Evolutionary conservation across 176 grass and related monocot genomes (phyloP), one percentile per base, ranked within the genome.

Genomic region (Rhipidocladum racemiflorum): DNA sequence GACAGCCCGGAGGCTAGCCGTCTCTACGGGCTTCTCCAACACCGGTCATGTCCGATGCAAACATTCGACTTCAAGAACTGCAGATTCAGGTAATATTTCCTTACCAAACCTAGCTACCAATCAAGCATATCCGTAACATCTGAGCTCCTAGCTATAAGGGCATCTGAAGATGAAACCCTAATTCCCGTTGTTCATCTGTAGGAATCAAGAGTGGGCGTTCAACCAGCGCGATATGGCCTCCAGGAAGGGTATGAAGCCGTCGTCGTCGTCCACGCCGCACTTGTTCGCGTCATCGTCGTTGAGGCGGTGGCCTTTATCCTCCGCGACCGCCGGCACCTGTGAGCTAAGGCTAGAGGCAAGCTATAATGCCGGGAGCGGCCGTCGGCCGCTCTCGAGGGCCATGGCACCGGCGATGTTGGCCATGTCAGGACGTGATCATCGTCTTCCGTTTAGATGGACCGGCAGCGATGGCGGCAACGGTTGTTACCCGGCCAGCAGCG

Each of bases 201-300:
- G 96, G 77, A 80, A 86, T 66, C 90, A 90, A 66, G 89, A 91
- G 2, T 95, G 92, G 92, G 62, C 88, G 35, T 95, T 89, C 39
- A 87, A 80, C 57, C 95, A 89, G 61, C 79, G 76, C 30, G 85
- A 90, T 29, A 84, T 79, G 62, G 73, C 81, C 4, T 81, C 72
- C 32, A 85, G 81, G 15, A 94, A 91, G 17, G 82, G 88, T 5
- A 70, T 57, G 67, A 97, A 83, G 12, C 71, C 84, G 0, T 18
- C 85, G 29, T 21, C 76, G 5, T 65, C 85, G 7, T 13, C 73
- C 25, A 74, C 80, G 3, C 11, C 51, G 25, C 76, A 85, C 64
- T 70, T 81, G 76, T 86, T 85, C 23, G 57, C 73, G 35, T 59
- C 27, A 25, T 61, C 64, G 13, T 62, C 35, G 16, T 65, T 54